These are phyloP conservation scores for Solanum gandarillasii DNA, from an alignment of 257 asterid species.

Conservation along the genomic window DNA sequence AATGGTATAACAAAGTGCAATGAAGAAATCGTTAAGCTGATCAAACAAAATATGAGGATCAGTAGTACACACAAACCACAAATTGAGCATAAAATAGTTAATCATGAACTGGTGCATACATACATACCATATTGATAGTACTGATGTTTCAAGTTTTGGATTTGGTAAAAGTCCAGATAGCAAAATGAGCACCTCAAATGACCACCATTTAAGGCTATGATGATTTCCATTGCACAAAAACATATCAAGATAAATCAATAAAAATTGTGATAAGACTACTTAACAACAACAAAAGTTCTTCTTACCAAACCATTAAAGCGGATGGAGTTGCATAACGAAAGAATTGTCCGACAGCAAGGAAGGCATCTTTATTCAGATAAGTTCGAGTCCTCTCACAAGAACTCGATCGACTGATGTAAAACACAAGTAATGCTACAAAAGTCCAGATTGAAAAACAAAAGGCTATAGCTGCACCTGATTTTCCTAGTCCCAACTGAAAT, in stretches of 20 bases:
- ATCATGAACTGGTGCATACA: not conserved
- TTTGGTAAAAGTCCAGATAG: conserved; percentile 51
- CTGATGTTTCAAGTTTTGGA: conserved; percentile 62
- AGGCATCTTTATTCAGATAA: conserved; percentile 25
- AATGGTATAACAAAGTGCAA: conserved; percentile 39
- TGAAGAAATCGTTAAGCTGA: conserved; percentile 42
- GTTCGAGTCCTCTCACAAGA: conserved; percentile 31
- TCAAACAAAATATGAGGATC: not conserved
- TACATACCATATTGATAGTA: conserved; percentile 47
- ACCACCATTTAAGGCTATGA: conserved; percentile 65
- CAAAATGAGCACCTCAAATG: conserved; percentile 39
- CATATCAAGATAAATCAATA: not conserved
- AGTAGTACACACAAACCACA: not conserved
- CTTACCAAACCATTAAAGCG: conserved; percentile 61
- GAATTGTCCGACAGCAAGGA: conserved; percentile 26
- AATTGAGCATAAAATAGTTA: not conserved
- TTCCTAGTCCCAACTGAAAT: conserved; percentile 23
- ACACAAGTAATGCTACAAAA: conserved; percentile 25
- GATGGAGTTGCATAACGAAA: conserved; percentile 49
- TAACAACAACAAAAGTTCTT: not conserved
- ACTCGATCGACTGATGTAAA: conserved; percentile 25
- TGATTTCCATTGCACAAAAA: not conserved
- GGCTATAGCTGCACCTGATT: conserved; percentile 43
- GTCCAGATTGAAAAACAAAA: conserved; percentile 42
- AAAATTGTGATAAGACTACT: not conserved